phyloP scores from a whole-genome alignment of 1,139 yeast genomes.

The Kurtzmaniella natalensis region DNA sequence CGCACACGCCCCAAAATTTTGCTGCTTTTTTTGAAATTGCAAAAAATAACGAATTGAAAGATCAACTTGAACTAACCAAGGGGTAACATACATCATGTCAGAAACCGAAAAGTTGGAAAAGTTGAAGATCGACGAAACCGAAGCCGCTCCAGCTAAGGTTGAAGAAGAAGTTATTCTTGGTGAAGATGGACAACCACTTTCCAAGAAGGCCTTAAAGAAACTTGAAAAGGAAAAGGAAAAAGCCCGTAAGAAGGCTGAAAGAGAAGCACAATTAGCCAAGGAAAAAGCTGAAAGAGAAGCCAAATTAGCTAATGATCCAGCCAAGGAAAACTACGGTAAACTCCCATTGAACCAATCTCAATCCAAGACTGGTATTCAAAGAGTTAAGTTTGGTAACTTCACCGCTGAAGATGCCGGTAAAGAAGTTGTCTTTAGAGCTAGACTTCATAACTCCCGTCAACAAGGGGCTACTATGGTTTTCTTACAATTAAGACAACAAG shows the following conservation, averaged over 20 bases:
- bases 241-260: slow-evolving; percentile 88
- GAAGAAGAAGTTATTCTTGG: slow-evolving; percentile 45
- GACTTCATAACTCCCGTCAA: slow-evolving; percentile 88
- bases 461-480: slow-evolving; percentile 96
- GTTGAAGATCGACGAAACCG: slow-evolving; percentile 24
- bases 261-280: slow-evolving; percentile 82
- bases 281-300: slow-evolving; percentile 84
- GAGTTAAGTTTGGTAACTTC: slow-evolving; percentile 56
- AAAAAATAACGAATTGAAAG: no score
- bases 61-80: no score
- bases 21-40: no score
- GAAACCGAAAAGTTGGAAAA: slow-evolving; percentile 33
- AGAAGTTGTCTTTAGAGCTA: slow-evolving; percentile 82
- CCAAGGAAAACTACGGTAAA: slow-evolving; percentile 85
- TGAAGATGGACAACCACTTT: slow-evolving; percentile 89
- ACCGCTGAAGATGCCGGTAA: slow-evolving; percentile 68
- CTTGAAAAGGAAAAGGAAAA: slow-evolving; percentile 91
- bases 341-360: slow-evolving; percentile 80
- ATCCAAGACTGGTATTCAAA: slow-evolving; percentile 55
- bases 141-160: slow-evolving; percentile 13
- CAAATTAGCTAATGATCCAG: slow-evolving; percentile 64
- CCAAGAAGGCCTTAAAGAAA: slow-evolving; percentile 93
- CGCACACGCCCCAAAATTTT: no score
- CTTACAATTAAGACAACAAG: slow-evolving; percentile 87
- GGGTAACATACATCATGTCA: no score